phyloP scores from a whole-genome alignment of 768 basidiomycete species.

The Boletus subparvulus region DNA sequence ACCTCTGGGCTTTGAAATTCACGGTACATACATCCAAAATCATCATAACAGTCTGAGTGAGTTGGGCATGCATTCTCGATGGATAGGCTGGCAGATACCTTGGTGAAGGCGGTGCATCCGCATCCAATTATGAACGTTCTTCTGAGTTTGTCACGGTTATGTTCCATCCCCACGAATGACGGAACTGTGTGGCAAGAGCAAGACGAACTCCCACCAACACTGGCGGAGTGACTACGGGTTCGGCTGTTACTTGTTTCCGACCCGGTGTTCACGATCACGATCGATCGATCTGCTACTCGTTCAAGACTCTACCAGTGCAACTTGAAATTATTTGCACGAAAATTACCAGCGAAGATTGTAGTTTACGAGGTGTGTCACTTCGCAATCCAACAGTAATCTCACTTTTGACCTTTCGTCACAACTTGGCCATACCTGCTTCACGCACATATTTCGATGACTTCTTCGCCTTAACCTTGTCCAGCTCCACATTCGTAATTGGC shows the following conservation, averaged over 20 bases:
- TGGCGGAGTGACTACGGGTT: no score
- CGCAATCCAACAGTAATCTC: not conserved
- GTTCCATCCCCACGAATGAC: constrained; percentile 1
- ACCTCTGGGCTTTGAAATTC: constrained; percentile 55
- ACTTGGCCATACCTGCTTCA: constrained; percentile 30
- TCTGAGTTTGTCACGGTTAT: not conserved
- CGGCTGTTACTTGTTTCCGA: not conserved
- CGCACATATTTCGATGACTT: constrained; percentile 47
- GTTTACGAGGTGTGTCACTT: not conserved
- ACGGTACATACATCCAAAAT: constrained; percentile 2
- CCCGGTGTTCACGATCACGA: no score
- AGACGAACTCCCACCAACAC: not conserved
- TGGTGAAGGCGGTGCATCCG: constrained; percentile 21
- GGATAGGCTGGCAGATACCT: constrained; percentile 8
- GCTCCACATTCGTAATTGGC: constrained; percentile 55
- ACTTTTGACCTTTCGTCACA: constrained; percentile 25
- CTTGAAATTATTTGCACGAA: no score
- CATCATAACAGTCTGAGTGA: not conserved
- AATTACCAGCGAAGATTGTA: not conserved
- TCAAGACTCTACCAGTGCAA: no score
- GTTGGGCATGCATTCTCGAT: not conserved
- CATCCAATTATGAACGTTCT: constrained; percentile 20
- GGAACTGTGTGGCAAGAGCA: not conserved
- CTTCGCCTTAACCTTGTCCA: constrained; percentile 73
- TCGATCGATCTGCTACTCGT: not conserved